These are phyloP conservation scores for Leccinum longicurvipes DNA, from an alignment of 768 basidiomycete genomes.

Conservation along the genomic window DNA sequence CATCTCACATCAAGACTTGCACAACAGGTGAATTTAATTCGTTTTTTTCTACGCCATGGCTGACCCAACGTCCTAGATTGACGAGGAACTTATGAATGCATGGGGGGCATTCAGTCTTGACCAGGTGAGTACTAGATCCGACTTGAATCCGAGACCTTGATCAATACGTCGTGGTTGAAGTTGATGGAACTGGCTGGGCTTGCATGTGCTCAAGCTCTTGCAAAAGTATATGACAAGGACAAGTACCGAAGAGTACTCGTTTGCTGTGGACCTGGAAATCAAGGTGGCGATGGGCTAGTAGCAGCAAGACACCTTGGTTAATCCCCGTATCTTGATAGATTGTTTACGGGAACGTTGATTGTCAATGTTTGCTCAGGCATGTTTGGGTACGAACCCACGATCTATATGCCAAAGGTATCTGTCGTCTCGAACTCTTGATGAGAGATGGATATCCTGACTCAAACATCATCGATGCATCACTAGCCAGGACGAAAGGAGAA, in stretches of 20 bases:
- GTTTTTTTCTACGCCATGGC: background rate
- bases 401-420: constrained; percentile 90
- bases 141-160: background rate
- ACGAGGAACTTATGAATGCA: constrained; percentile 87
- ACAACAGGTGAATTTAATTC: constrained; percentile 53
- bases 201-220: constrained; percentile 86
- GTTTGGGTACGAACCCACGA: constrained; percentile 86
- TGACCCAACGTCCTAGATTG: constrained; percentile 56
- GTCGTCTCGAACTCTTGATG: background rate
- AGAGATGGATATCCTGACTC: background rate
- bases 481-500: constrained; percentile 92
- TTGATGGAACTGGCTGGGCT: constrained; percentile 96
- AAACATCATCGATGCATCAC: background rate
- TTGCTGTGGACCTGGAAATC: constrained; percentile 96
- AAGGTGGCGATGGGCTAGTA: constrained; percentile 95
- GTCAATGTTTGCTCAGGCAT: constrained; percentile 49
- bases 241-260: constrained; percentile 80
- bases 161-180: constrained; percentile 37
- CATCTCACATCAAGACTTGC: constrained; percentile 71
- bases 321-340: constrained; percentile 13
- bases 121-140: constrained; percentile 49
- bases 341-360: background rate
- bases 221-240: constrained; percentile 68
- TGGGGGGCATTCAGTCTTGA: constrained; percentile 94
- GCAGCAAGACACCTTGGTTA: constrained; percentile 91